Evolutionary conservation across 768 basidiomycete genomes (phyloP).

Genomic region (Coprinopsis sp.): DNA sequence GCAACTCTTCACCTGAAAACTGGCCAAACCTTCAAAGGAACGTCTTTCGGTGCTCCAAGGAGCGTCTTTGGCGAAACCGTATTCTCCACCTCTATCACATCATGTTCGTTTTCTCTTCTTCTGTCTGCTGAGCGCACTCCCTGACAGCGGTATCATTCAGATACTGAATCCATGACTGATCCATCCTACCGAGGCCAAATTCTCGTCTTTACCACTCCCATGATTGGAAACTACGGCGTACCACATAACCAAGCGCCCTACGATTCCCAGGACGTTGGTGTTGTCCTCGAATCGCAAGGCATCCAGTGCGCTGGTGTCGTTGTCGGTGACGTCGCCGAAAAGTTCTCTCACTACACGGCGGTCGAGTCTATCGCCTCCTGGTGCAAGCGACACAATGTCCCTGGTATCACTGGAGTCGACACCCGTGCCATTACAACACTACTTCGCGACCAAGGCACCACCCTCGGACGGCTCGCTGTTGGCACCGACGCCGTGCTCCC

Average conservation of each 20-base stretch:
- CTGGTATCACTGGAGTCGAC: conserved; percentile 95
- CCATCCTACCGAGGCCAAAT: conserved; percentile 98
- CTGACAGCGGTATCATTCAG: conserved; percentile 35
- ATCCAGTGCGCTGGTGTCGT: conserved; percentile 92
- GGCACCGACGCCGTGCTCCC: conserved; percentile 64
- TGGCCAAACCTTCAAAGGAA: conserved; percentile 88
- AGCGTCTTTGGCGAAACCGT: conserved; percentile 96
- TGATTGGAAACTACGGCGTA: conserved; percentile 99
- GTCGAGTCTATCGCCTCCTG: conserved; percentile 90
- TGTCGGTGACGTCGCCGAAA: conserved; percentile 92
- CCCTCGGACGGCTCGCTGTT: conserved; percentile 84
- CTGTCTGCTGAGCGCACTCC: conserved; percentile 3
- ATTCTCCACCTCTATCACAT: conserved; percentile 98
- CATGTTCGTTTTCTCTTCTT: conserved; percentile 54
- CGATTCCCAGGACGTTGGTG: conserved; percentile 76
- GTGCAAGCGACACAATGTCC: conserved; percentile 87
- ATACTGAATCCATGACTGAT: conserved; percentile 99
- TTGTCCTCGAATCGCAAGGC: conserved; percentile 81
- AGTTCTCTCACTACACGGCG: conserved; percentile 91
- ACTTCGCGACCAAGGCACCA: conserved; percentile 95
- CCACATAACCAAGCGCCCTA: conserved; percentile 72
- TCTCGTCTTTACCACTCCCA: conserved; percentile 95
- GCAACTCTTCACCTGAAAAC: conserved; percentile 90
- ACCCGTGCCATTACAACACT: conserved; percentile 94
- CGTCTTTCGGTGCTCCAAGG: conserved; percentile 82